phyloP scores from a whole-genome alignment of 2,329 filamentous ascomycete species.

The Neoarthrinium moseri region DNA sequence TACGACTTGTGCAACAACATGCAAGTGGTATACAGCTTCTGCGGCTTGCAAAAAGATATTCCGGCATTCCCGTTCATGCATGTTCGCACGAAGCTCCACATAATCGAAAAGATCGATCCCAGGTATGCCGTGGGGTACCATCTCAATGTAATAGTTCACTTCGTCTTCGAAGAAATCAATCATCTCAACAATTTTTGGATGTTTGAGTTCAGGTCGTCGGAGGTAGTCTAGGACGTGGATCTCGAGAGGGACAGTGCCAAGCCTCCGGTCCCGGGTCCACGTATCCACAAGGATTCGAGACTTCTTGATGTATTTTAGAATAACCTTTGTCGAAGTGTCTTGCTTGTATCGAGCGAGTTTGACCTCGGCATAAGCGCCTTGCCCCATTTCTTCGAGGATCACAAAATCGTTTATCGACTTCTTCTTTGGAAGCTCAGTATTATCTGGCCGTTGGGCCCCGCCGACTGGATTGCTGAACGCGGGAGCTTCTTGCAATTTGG shows the following conservation, averaged over 20 bases:
- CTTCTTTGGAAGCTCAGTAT: too few relatives aligned
- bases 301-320: slow-evolving; percentile 98
- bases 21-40: slow-evolving; percentile 83
- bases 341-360: slow-evolving; percentile 89
- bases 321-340: slow-evolving; percentile 73
- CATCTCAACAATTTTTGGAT: slow-evolving; percentile 75
- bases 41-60: slow-evolving; percentile 96
- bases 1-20: slow-evolving; percentile 86
- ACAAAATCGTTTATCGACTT: slow-evolving; percentile 87
- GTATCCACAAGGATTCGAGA: slow-evolving; percentile 95
- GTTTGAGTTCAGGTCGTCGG: slow-evolving; percentile 66
- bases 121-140: slow-evolving; percentile 90
- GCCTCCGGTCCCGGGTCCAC: slow-evolving; percentile 89
- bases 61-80: slow-evolving; percentile 91
- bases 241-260: slow-evolving; percentile 93
- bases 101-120: slow-evolving; percentile 99
- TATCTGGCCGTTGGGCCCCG: too few relatives aligned
- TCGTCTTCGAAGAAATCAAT: slow-evolving; percentile 75
- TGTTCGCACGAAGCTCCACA: slow-evolving; percentile 91
- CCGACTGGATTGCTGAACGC: too few relatives aligned
- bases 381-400: slow-evolving; percentile 96
- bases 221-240: slow-evolving; percentile 97
- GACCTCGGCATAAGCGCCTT: slow-evolving; percentile 96
- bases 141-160: slow-evolving; percentile 97
- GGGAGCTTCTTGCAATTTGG: too few relatives aligned